These are phyloP conservation scores for Psilocybe cyanescens DNA, from an alignment of 768 basidiomycete genomes.

Conservation along the genomic window DNA sequence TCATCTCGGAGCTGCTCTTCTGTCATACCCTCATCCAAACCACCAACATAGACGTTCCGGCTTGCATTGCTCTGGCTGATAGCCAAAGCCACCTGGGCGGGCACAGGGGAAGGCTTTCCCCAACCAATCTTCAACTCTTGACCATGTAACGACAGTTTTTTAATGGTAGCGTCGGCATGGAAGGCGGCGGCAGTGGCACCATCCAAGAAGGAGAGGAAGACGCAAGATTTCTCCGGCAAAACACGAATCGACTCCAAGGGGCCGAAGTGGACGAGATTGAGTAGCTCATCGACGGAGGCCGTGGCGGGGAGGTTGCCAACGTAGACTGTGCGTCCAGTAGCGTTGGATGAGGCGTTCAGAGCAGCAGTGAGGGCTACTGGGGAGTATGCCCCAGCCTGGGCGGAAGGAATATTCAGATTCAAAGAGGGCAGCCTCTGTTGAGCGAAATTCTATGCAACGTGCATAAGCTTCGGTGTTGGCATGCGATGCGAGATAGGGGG, in stretches of 20 bases:
- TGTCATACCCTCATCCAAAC: slow-evolving; percentile 86
- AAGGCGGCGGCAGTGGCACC: slow-evolving; percentile 92
- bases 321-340: slow-evolving; percentile 90
- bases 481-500: neutral
- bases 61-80: slow-evolving; percentile 93
- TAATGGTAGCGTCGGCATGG: slow-evolving; percentile 95
- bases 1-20: slow-evolving; percentile 94
- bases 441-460: slow-evolving; percentile 39
- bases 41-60: slow-evolving; percentile 95
- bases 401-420: slow-evolving; percentile 68
- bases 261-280: slow-evolving; percentile 97
- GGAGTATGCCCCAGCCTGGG: slow-evolving; percentile 71
- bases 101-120: slow-evolving; percentile 94
- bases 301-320: slow-evolving; percentile 95
- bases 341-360: slow-evolving; percentile 65
- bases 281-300: slow-evolving; percentile 95
- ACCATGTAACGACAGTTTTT: slow-evolving; percentile 90
- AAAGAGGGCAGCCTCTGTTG: slow-evolving; percentile 70
- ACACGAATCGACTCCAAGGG: slow-evolving; percentile 95
- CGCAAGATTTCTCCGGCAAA: slow-evolving; percentile 95
- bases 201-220: slow-evolving; percentile 98
- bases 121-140: slow-evolving; percentile 99
- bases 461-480: slow-evolving; percentile 8
- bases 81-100: slow-evolving; percentile 82
- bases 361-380: slow-evolving; percentile 80